Base-by-base conservation (phyloP, 139 green algal species). In the Pleodorina starrii region DNA sequence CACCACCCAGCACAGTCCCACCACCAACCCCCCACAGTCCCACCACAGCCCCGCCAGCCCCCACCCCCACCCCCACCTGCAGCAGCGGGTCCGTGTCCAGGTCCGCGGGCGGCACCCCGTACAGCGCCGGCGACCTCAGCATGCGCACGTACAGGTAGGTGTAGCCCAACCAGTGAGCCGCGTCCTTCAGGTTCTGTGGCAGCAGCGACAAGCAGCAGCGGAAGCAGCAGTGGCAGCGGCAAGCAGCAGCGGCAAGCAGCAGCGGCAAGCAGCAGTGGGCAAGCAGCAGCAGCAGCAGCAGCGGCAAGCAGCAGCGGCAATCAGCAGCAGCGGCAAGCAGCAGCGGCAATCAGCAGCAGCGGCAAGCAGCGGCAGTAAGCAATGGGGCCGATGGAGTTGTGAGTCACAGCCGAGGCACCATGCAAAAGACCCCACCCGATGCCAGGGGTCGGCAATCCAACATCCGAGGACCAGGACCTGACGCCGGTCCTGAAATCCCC, bases 141-240 rank as follows among this genome's bases (percentile, higher is more conserved):
- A 99, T 99, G 85, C 98, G 95, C 46, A 99, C 95, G 90, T 98
- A 99, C 21, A 99, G 94, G 92, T 99, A 99, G 76, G 96, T 96
- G 93, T 99, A 99, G 68, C 96, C 96, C 80, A 99, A 94, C 97
- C 97, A 99, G 35, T 93, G 90, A 36, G 96, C 94, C 2, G 96
- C 97, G 73, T 99, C 97, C 75, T 94, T 88, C 17, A 99, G 77
- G 92, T 95, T 98, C 86, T 95, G 91, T 38, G 29, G 66, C 6
- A 66, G 66, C 46, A 50, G 43, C 38, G 60, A 63, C 46, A 57
- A 36, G 29, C 9, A 12, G 29, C 25, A 66, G 29, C 25, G 5
- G 54, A 66, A 66, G 54, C 54, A 5, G 54, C 54, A 12, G 6
- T 66, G 54, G 54, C 25, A 66, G 54, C 3, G 29, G 5, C 5